Evolutionary conservation across 2,329 filamentous ascomycete genomes (phyloP), one percentile per base, ranked within the genome.

Genomic region (Malbranchea cinnamomea): DNA sequence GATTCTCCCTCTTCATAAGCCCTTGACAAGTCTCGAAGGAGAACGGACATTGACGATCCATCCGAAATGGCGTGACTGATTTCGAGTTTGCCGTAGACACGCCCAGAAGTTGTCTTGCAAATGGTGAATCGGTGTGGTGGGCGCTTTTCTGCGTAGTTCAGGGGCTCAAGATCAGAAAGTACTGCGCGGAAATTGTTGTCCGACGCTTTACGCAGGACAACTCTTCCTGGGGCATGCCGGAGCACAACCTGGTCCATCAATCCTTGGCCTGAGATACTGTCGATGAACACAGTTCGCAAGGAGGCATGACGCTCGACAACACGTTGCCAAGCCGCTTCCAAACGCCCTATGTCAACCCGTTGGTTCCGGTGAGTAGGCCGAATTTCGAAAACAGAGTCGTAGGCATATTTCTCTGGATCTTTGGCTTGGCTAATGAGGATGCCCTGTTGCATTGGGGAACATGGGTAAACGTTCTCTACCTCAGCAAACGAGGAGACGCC

Each of bases 11-110:
- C 45, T n/a, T n/a, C n/a, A 33, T 56, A 56, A 6, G 51, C 52
- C 18, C 44, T 30, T 4, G 42, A 35, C 14, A 54, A 31, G 28
- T 54, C 52, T 22, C 41, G 43, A 3, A 54, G 34, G 3, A 56
- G 36, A 6, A 53, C 38, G 21, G 43, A 41, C n/a, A 50, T 42
- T 7, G 52, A 54, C 5, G 43, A 45, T 16, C 50, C 52, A 19
- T 56, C 53, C 5, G 54, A 52, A 15, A 56, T 46, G 5, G 51
- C 49, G 32, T 56, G 52, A 26, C 52, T 54, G 17, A 56, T 53
- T 33, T 54, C 51, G 5, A 56, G 33, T 29, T 54, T 54, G 20
- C 54, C 35, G 1, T 54, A 32, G 1, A 56, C 43, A 4, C 44
- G 39, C 2, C 47, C 49, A 21, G 37, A 41, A 5, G 39, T 28